These are phyloP conservation scores for Globisporangium irregulare DNA, from an alignment of 352 stramenopile genomes.

Conservation along the genomic window DNA sequence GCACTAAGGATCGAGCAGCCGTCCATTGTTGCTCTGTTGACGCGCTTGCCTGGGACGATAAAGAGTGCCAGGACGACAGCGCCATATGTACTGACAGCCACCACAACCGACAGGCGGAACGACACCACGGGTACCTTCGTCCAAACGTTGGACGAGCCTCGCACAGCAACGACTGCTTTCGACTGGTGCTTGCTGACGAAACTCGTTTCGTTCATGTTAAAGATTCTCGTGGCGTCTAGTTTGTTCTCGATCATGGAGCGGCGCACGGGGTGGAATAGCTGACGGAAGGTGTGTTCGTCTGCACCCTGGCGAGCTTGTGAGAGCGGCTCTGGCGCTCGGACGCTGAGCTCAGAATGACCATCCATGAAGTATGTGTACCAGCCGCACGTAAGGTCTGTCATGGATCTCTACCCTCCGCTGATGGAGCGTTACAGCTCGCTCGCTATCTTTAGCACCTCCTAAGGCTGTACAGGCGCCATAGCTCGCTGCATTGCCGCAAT, in stretches of 20 bases:
- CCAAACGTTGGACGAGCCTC: background rate
- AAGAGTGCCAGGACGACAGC: background rate
- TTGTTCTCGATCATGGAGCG: background rate
- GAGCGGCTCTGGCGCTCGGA: background rate
- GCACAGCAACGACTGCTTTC: background rate
- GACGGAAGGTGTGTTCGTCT: background rate
- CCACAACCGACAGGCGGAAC: background rate
- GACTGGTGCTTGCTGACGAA: constrained; percentile 1
- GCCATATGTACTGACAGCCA: background rate
- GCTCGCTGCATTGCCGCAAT: constrained; percentile 1
- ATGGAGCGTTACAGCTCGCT: no score
- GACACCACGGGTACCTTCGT: background rate
- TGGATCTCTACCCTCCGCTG: no score
- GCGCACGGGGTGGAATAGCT: background rate
- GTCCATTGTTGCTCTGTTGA: background rate
- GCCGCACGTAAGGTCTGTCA: background rate
- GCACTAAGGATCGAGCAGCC: background rate
- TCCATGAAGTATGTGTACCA: background rate
- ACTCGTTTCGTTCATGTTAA: background rate
- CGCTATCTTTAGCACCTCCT: background rate
- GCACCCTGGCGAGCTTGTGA: background rate
- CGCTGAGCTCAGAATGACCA: background rate
- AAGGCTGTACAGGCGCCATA: background rate
- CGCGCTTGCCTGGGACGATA: background rate
- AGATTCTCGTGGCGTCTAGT: background rate